These are phyloP conservation scores for Eucalyptus brandiana DNA, from an alignment of 345 rosid genomes.

Conservation along the genomic window DNA sequence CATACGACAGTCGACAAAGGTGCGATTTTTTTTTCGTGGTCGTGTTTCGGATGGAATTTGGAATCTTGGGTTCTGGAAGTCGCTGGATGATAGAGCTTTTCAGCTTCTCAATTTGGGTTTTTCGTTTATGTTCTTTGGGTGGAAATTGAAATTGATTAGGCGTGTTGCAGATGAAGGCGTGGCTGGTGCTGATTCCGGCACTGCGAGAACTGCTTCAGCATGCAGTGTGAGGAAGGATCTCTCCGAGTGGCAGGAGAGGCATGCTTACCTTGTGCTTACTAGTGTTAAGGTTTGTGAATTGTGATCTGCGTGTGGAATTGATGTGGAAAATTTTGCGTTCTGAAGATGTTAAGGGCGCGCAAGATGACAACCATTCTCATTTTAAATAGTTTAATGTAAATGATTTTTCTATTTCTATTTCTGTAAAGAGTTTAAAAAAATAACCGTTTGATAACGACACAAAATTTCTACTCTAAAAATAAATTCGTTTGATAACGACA, in stretches of 20 bases:
- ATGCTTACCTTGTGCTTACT: constrained; percentile 52
- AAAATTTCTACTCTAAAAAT: no score
- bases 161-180: constrained; percentile 20
- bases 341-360: background rate
- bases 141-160: background rate
- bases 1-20: background rate
- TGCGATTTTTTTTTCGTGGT: background rate
- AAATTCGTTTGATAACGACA: no score
- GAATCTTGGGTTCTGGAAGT: background rate
- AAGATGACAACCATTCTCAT: no score
- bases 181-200: constrained; percentile 13
- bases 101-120: background rate
- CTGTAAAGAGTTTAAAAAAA: no score
- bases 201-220: constrained; percentile 7
- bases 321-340: background rate
- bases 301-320: background rate
- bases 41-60: background rate
- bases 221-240: constrained; percentile 41
- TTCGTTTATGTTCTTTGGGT: background rate
- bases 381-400: no score
- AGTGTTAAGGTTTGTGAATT: constrained; percentile 41
- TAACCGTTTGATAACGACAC: no score
- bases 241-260: constrained; percentile 80
- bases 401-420: no score
- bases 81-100: background rate